Conservation (phyloP, 2,329 filamentous ascomycete genomes). For the Pseudogymnoascus sp. region DNA sequence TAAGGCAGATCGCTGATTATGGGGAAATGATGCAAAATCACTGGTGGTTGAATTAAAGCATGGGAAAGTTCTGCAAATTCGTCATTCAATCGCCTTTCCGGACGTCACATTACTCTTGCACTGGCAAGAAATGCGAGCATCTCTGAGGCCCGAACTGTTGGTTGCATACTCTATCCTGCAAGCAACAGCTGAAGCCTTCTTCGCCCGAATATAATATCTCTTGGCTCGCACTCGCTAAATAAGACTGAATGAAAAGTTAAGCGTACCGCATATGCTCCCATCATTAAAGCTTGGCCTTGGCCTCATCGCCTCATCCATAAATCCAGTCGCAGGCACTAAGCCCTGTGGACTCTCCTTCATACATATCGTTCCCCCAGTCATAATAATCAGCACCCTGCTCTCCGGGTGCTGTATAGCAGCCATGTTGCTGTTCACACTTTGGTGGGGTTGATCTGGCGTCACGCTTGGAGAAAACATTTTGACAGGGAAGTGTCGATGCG, state of each 20-base stretch:
- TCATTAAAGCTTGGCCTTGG: conserved; percentile 64
- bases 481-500: not conserved
- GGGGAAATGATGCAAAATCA: not conserved
- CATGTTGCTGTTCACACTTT: not conserved
- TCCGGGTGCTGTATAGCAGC: conserved; percentile 32
- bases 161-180: not conserved
- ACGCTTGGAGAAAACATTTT: not conserved
- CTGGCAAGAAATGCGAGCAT: not conserved
- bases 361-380: conserved; percentile 63
- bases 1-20: not conserved
- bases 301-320: conserved; percentile 57
- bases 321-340: conserved; percentile 52
- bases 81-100: not conserved
- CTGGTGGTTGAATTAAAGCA: not conserved
- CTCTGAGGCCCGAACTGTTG: not conserved
- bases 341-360: conserved; percentile 62
- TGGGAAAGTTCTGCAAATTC: not conserved
- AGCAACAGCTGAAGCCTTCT: not conserved
- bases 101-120: not conserved
- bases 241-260: not conserved
- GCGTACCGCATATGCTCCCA: conserved; percentile 43
- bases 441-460: conserved; percentile 1
- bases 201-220: not conserved
- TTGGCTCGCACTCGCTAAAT: conserved; percentile 9
- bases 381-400: conserved; percentile 59